Base-by-base conservation (phyloP, 78 protist species). In the Diacronema lutheri region DNA sequence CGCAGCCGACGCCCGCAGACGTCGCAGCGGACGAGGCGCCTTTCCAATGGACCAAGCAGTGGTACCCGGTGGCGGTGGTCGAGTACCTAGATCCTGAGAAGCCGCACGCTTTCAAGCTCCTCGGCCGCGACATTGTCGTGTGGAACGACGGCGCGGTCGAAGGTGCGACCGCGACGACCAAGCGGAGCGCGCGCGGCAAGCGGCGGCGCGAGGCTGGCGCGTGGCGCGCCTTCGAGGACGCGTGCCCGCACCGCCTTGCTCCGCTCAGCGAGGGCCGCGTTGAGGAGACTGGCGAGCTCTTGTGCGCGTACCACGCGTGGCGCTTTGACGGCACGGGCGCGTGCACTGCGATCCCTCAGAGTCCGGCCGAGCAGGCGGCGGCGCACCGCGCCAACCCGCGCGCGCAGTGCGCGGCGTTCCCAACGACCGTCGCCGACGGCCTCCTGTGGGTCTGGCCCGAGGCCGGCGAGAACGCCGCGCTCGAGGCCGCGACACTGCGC, bases 281-380 rank as follows among this genome's bases (percentile, higher is more conserved):
- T 4, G 84, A 79, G 84, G 56, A 38, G 7, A 44, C 58, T 33
- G 84, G 84, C 66, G 33, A 35, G 57, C 84, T 79, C n/a, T 72
- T 79, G 57, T 79, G 84, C 61, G 6, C 84, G 41, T 60, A 79
- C 84, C 71, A 79, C 37, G 84, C 35, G 29, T 79, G 84, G 84
- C n/a, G 84, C 57, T 79, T 79, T 35, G 33, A 57, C 20, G 84
- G 38, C 56, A 13, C 12, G 14, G 84, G 84, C 56, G 40, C 26
- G 37, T 79, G 84, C 71, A n/a, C 84, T 11, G 6, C 26, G 56
- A 57, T 60, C 26, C 84, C 84, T 56, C 37, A 79, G 14, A 20
- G 72, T 0, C 74, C 55, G n/a, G 5, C 23, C 58, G 14, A 60
- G 57, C 37, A 41, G 33, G 29, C 16, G 57, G 37, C 0, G 10